Conservation (phyloP, 2,329 filamentous ascomycete genomes). For the Stagonosporopsis tanaceti region DNA sequence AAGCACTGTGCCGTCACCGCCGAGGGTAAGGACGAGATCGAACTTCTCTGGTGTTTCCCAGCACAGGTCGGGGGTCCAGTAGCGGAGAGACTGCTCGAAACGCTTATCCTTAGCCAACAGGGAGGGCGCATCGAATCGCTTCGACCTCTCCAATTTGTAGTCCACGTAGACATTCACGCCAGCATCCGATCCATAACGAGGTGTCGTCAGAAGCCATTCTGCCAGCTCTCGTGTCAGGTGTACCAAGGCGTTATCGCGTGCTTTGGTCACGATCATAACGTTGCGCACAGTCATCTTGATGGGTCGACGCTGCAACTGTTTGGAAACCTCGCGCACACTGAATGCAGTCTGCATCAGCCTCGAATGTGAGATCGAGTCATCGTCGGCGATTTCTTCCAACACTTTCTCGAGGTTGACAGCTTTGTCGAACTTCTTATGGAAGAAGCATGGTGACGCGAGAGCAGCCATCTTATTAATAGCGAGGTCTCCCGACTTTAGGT, state of each 20-base stretch:
- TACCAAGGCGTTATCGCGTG: constrained; percentile 91
- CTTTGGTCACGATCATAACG: constrained; percentile 99
- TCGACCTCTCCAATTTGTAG: constrained; percentile 86
- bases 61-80: constrained; percentile 96
- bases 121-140: constrained; percentile 80
- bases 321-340: constrained; percentile 92
- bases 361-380: constrained; percentile 90
- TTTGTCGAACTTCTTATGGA: constrained; percentile 96
- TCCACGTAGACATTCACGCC: constrained; percentile 99
- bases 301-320: constrained; percentile 89
- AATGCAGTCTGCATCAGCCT: constrained; percentile 94
- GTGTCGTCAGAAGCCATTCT: constrained; percentile 86
- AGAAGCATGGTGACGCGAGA: constrained; percentile 93
- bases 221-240: constrained; percentile 86
- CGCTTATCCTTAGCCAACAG: constrained; percentile 77
- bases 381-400: constrained; percentile 89
- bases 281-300: constrained; percentile 91
- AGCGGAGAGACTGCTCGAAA: constrained; percentile 85
- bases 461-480: constrained; percentile 64
- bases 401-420: constrained; percentile 95
- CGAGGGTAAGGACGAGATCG: constrained; percentile 88
- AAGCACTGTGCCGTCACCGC: constrained; percentile 85
- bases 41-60: constrained; percentile 94
- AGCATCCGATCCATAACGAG: constrained; percentile 86
- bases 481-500: constrained; percentile 54